Evolutionary conservation across 768 basidiomycete species (phyloP), one percentile per base, ranked within the genome.

Genomic region (Hemileccinum rubropunctum): DNA sequence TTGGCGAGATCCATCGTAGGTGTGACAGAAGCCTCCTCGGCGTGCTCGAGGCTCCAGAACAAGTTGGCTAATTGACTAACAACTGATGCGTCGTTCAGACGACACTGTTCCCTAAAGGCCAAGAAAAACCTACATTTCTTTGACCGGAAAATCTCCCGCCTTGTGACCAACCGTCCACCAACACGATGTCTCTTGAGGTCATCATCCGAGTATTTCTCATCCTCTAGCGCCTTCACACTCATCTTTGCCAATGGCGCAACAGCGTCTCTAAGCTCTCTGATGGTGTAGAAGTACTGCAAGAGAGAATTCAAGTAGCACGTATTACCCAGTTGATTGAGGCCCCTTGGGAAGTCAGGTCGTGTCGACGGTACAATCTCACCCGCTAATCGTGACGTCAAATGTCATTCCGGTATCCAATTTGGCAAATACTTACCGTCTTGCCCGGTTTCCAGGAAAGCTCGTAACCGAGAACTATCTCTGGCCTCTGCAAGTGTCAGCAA

Each of bases 241-340:
- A 76, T 62, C 49, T 79, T 76, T 21, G 76, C 77, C 72, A 84
- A 75, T 17, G 77, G 80, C 27, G 71, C 72, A 9, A 95, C 82
- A 6, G 88, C 84, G 17, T 86, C 83, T 28, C 94, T 80, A 23
- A 97, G 79, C 32, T 94, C 90, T 62, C 82, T 88, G 68, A 97
- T 92, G n/a, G 93, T 95, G 66, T 93, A 95, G 65, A 97, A 95
- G 66, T 95, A 97, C 87, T 95, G 63, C 37, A 60, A 49, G 30
- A 88, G 72, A 33, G 87, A 92, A 62, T 91, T 93, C 41, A 90
- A 73, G 60, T 91, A 92, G 60, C 91, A 92, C 0, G 91, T 93
- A 58, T 92, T 93, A 43, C 91, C 90, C 18, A 91, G 77, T 61
- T 95, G 92, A 62, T 93, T 88, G 26, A 95, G 76, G 6, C 92